Conservation (phyloP, 139 green algal genomes). For the Chlorella ohadii region DNA sequence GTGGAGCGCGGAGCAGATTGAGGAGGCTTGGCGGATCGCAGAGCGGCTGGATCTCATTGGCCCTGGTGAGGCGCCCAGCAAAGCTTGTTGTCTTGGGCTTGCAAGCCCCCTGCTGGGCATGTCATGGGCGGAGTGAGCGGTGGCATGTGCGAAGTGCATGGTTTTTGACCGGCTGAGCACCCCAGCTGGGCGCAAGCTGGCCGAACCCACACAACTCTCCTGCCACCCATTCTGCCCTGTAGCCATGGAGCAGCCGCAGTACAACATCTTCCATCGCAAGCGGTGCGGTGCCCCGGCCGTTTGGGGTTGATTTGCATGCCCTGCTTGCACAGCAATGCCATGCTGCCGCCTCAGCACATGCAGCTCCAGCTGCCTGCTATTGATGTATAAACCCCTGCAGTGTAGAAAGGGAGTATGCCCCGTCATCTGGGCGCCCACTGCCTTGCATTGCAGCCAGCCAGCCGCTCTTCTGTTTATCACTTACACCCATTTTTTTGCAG, state of each 20-base stretch:
- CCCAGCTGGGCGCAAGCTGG: background rate
- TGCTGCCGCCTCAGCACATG: background rate
- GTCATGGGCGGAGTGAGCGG: too few relatives aligned
- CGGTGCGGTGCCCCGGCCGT: conserved; percentile 23
- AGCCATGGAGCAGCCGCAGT: conserved; percentile 85
- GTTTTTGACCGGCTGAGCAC: too few relatives aligned
- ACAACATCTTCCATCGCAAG: conserved; percentile 85
- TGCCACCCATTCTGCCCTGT: background rate
- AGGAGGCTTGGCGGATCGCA: conserved; percentile 70
- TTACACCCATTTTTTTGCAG: conserved; percentile 47
- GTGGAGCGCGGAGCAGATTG: conserved; percentile 81
- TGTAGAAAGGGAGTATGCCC: too few relatives aligned
- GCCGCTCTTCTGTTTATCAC: too few relatives aligned
- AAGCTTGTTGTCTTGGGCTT: too few relatives aligned
- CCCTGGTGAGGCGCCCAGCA: conserved; percentile 38
- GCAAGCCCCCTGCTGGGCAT: too few relatives aligned
- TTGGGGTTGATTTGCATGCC: background rate
- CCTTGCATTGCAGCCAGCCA: too few relatives aligned
- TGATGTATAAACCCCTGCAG: too few relatives aligned
- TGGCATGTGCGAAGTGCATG: too few relatives aligned
- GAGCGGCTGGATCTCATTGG: conserved; percentile 71
- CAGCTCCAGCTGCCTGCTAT: background rate
- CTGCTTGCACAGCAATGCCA: background rate
- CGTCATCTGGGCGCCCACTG: too few relatives aligned
- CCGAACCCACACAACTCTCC: background rate